Conservation (phyloP, 192 early-diverging fungal genomes). For the Coemansia sp. region DNA sequence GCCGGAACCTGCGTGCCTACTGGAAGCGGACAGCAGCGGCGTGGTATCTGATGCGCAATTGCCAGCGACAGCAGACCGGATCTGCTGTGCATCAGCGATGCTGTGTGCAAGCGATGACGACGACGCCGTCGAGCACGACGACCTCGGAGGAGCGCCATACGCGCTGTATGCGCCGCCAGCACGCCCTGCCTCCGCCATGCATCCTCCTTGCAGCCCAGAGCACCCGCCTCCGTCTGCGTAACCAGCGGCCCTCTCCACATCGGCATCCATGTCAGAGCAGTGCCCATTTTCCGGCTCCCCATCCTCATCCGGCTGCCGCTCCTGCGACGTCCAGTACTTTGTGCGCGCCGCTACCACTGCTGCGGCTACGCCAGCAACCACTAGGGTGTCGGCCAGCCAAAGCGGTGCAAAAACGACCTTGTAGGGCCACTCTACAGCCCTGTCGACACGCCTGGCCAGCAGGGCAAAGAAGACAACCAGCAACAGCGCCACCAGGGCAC, state of each 20-base stretch:
- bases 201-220: constrained; percentile 17
- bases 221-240: no score
- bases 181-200: no score
- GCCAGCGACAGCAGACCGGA: constrained; percentile 1
- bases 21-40: constrained; percentile 13
- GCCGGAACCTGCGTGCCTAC: background rate
- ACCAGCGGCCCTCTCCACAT: no score
- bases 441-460: constrained; percentile 72
- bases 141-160: no score
- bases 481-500: constrained; percentile 55
- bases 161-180: no score
- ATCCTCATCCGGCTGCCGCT: no score
- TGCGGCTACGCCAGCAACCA: constrained; percentile 29
- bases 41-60: constrained; percentile 17
- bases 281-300: no score
- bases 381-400: constrained; percentile 64
- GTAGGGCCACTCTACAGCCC: constrained; percentile 65
- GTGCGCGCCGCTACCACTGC: background rate
- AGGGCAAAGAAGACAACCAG: constrained; percentile 83
- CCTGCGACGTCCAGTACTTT: no score
- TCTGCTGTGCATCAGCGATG: constrained; percentile 33
- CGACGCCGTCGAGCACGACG: no score
- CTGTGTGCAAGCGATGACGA: no score
- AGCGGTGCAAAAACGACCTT: constrained; percentile 75
- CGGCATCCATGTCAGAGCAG: no score